phyloP scores from a whole-genome alignment of 1,139 yeast species.

The Blastobotrys buckinghamii region DNA sequence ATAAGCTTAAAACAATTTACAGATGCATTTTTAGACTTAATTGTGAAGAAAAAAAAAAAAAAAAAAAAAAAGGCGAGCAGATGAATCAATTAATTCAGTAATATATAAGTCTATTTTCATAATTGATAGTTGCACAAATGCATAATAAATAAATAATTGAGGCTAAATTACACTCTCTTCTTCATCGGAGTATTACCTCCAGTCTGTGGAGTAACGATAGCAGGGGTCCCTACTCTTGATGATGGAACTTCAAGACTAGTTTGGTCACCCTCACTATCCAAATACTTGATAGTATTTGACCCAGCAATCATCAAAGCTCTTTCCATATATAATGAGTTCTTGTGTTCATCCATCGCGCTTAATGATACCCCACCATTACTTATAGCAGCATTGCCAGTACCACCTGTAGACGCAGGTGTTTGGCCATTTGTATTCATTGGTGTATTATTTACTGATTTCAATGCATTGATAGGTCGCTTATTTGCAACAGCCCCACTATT shows the following conservation, averaged over 20 bases:
- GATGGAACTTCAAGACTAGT: not conserved
- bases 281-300: constrained; percentile 10
- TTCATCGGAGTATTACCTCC: not conserved
- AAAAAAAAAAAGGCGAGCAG: too few species aligned
- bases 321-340: constrained; percentile 23
- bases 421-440: constrained; percentile 16
- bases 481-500: not conserved
- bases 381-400: constrained; percentile 1
- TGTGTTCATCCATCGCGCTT: constrained; percentile 18
- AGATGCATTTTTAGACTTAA: too few species aligned
- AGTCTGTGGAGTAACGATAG: not conserved
- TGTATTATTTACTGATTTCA: constrained; percentile 15
- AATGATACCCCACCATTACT: constrained; percentile 5
- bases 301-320: constrained; percentile 19
- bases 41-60: too few species aligned
- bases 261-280: constrained; percentile 4
- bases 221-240: constrained; percentile 8
- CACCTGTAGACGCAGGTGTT: constrained; percentile 8
- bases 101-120: too few species aligned
- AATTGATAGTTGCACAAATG: too few species aligned
- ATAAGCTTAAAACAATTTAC: too few species aligned
- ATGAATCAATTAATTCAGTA: too few species aligned
- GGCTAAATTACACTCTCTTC: not conserved
- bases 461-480: not conserved
- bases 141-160: not conserved